Evolutionary conservation across 1,284 basidiomycete genomes (phyloP).

Genomic region (Apiotrichum siamense): DNA sequence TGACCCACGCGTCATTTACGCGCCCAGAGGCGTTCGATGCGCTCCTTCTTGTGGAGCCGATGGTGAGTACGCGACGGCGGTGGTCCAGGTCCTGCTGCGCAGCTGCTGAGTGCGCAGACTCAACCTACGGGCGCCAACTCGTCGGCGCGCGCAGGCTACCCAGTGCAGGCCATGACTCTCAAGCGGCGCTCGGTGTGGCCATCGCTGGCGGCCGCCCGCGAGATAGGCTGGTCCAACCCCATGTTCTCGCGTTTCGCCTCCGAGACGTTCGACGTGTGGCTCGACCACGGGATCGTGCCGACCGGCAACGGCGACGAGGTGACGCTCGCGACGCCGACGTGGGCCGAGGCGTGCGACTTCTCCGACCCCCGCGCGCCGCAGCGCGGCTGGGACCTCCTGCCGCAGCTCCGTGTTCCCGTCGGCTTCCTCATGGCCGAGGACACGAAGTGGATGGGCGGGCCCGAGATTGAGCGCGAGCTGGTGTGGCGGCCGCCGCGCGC

Average conservation of each 20-base stretch:
- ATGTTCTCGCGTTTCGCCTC: slow-evolving; percentile 50
- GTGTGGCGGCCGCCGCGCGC: slow-evolving; percentile 24
- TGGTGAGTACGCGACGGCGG: no score
- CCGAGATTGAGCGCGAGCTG: slow-evolving; percentile 10
- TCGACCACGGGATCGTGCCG: slow-evolving; percentile 56
- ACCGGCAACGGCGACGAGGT: slow-evolving; percentile 23
- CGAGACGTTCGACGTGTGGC: slow-evolving; percentile 59
- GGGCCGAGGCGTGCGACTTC: slow-evolving; percentile 34
- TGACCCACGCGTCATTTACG: slow-evolving; percentile 56
- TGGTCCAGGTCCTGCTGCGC: no score
- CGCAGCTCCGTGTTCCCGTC: slow-evolving; percentile 26
- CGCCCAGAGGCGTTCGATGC: slow-evolving; percentile 65
- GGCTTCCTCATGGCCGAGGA: slow-evolving; percentile 34
- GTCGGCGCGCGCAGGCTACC: slow-evolving; percentile 49
- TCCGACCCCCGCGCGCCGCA: slow-evolving; percentile 22
- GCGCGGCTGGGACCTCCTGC: slow-evolving; percentile 33
- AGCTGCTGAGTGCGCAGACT: no score
- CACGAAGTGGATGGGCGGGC: slow-evolving; percentile 16
- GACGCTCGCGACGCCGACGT: slow-evolving; percentile 29
- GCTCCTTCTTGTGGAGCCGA: slow-evolving; percentile 72
- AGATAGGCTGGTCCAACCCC: slow-evolving; percentile 34
- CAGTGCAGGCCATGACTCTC: background rate
- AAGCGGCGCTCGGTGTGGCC: slow-evolving; percentile 6
- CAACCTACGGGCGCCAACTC: slow-evolving; percentile 52
- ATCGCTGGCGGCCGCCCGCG: background rate